A percentile compares a stretch with the other conserved stretches of the same genome.
Conservation (phyloP, 1,284 basidiomycete species). For the Pseudozyma hubeiensis region DNA sequence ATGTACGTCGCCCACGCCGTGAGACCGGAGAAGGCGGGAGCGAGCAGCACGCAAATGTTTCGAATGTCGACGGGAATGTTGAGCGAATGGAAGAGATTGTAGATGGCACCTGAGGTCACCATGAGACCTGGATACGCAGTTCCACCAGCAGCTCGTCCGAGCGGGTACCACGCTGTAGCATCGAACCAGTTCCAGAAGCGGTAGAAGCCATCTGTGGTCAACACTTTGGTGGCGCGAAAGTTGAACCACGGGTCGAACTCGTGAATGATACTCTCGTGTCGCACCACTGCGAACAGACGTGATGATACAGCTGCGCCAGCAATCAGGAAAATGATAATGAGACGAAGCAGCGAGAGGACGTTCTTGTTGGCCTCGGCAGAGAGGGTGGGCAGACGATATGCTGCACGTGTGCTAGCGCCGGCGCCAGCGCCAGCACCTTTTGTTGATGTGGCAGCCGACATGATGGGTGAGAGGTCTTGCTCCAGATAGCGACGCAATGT, state of each 20-base stretch:
- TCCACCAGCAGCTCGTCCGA: slow-evolving; percentile 96
- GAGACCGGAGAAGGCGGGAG: slow-evolving; percentile 94
- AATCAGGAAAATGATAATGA: slow-evolving; percentile 67
- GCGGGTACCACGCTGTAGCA: slow-evolving; percentile 94
- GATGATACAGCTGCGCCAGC: slow-evolving; percentile 87
- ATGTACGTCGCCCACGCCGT: slow-evolving; percentile 95
- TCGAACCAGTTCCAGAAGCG: slow-evolving; percentile 90
- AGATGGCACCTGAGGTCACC: slow-evolving; percentile 96
- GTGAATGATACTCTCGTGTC: slow-evolving; percentile 99
- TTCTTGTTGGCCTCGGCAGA: slow-evolving; percentile 54
- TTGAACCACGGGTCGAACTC: slow-evolving; percentile 93
- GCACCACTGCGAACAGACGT: slow-evolving; percentile 94
- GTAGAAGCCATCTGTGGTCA: slow-evolving; percentile 74
- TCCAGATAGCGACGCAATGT: slow-evolving; percentile 7
- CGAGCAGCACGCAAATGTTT: slow-evolving; percentile 95
- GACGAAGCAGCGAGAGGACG: slow-evolving; percentile 60
- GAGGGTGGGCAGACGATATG: slow-evolving; percentile 46
- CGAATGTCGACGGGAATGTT: slow-evolving; percentile 97
- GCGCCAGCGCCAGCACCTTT: slow-evolving; percentile 6
- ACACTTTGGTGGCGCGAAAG: slow-evolving; percentile 78
- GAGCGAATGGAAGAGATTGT: slow-evolving; percentile 86
- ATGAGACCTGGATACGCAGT: slow-evolving; percentile 97
- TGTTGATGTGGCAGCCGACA: slow-evolving; percentile 28
- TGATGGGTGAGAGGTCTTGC: neutral
- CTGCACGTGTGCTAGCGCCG: slow-evolving; percentile 22